Evolutionary conservation across 805 yeast genomes (phyloP).

Genomic region (Yamadazyma sp.): DNA sequence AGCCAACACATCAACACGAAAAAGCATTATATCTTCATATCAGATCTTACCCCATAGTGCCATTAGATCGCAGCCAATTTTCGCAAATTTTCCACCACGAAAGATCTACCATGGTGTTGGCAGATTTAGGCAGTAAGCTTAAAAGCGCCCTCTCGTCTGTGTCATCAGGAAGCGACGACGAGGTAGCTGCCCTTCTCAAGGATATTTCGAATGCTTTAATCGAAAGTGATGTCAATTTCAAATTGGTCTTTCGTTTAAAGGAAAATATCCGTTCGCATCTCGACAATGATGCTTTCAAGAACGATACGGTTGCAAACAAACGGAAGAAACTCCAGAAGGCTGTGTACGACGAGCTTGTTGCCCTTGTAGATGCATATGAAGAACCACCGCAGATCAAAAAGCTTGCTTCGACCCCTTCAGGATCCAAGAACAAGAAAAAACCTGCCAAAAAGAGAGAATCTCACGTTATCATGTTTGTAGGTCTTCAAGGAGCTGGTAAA

Average conservation of each 20-base stretch:
- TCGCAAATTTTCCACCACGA: conserved; percentile 3
- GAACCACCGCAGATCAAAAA: conserved; percentile 80
- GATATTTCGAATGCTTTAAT: conserved; percentile 87
- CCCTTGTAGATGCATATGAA: conserved; percentile 72
- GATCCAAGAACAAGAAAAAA: conserved; percentile 19
- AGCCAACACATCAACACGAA: too few relatives aligned
- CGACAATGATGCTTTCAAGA: conserved; percentile 52
- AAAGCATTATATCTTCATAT: too few relatives aligned
- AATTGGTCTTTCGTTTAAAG: conserved; percentile 74
- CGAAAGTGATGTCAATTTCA: conserved; percentile 92
- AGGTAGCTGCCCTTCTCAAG: conserved; percentile 60
- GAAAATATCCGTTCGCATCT: conserved; percentile 53
- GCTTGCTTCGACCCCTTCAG: conserved; percentile 38
- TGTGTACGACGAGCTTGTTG: conserved; percentile 89
- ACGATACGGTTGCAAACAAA: conserved; percentile 57
- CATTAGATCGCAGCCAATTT: too few relatives aligned
- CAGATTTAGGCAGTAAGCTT: conserved; percentile 45
- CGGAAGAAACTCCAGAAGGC: conserved; percentile 87
- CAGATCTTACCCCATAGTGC: too few relatives aligned
- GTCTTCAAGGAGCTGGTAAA: conserved; percentile 98
- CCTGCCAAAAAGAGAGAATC: conserved; percentile 19
- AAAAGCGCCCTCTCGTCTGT: conserved; percentile 44
- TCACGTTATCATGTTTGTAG: conserved; percentile 93
- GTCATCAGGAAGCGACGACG: conserved; percentile 40
- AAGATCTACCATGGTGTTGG: conserved; percentile 41